Evolutionary conservation across 1,284 basidiomycete genomes (phyloP), one percentile per base, ranked within the genome.

Genomic region (Leccinum pallidistipes): DNA sequence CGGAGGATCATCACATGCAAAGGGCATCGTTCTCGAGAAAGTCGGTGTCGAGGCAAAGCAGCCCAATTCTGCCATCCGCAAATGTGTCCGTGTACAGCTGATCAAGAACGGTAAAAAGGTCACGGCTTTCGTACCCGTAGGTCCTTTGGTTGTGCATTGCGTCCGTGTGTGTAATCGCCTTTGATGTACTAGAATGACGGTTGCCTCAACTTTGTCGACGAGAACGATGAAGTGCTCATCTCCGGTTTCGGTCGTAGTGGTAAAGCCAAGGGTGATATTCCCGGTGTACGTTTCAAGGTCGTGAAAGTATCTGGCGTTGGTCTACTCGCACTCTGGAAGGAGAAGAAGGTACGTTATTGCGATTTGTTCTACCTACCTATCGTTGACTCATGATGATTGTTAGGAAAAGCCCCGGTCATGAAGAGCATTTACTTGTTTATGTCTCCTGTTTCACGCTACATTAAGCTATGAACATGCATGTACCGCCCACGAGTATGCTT

Each of bases 31-130:
- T 67, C 91, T 99, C 67, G 97, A 99, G 85, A 99, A 99, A 86
- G 92, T 96, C 68, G 90, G 91, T 69, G 90, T 94, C 66, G 91
- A 93, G 80, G 95, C 94, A 74, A 97, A 97, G 83, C 94, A 97
- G 79, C 97, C 97, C 82, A 99, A 99, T 88, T 99, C 97, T 77
- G 97, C 97, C 78, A 98, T 99, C 80, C 95, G 97, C 81, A 99
- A 99, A 82, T 99, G 97, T 86, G 97, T 99, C 71, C 94, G 97
- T 84, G 97, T 99, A 66, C 97, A 99, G 78, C 87, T 99, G 74
- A 99, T 99, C 82, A 99, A 99, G 89, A 99, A 99, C 85, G 97
- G 97, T 74, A 99, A 99, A 92, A 98, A 99, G 82, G 95, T 96
- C 76, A 96, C 95, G 65, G 94, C 94, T 73, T 97, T 78, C 78